Conservation (phyloP, 129 eudicot genomes). For the Flaveria sonorensis region DNA sequence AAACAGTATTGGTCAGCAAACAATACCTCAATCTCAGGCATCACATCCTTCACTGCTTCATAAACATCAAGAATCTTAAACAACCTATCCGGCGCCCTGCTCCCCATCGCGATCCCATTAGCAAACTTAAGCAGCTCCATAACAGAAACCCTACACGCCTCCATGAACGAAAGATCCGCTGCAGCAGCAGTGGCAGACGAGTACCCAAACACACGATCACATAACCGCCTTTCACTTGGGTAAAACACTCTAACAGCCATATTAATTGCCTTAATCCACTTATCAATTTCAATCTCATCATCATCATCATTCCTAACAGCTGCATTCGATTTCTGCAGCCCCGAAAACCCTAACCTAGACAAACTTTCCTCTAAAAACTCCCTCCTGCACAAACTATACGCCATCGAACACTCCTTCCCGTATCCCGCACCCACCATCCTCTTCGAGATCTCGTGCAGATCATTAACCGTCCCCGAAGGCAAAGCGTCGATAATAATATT, state of each 20-base stretch:
- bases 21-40: slow-evolving; percentile 80
- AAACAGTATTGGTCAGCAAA: slow-evolving; percentile 90
- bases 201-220: slow-evolving; percentile 82
- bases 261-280: slow-evolving; percentile 77
- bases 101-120: slow-evolving; percentile 82
- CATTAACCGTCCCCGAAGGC: slow-evolving; percentile 68
- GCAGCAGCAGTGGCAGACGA: slow-evolving; percentile 48
- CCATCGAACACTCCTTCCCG: slow-evolving; percentile 84
- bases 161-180: slow-evolving; percentile 87
- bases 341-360: slow-evolving; percentile 58
- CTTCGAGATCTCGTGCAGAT: slow-evolving; percentile 83
- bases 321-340: slow-evolving; percentile 50
- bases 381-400: slow-evolving; percentile 69
- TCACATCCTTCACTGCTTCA: slow-evolving; percentile 79
- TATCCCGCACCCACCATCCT: slow-evolving; percentile 89
- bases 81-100: slow-evolving; percentile 91
- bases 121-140: slow-evolving; percentile 84
- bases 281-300: slow-evolving; percentile 81
- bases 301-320: slow-evolving; percentile 67
- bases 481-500: slow-evolving; percentile 77
- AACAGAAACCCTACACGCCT: slow-evolving; percentile 71
- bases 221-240: slow-evolving; percentile 85
- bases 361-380: slow-evolving; percentile 89
- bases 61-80: slow-evolving; percentile 87
- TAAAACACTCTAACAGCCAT: slow-evolving; percentile 71